Percentiles rank a stretch among this genome's conserved stretches.
Evolutionary conservation across 345 rosid genomes (phyloP).

Genomic region (Garcia nutans): DNA sequence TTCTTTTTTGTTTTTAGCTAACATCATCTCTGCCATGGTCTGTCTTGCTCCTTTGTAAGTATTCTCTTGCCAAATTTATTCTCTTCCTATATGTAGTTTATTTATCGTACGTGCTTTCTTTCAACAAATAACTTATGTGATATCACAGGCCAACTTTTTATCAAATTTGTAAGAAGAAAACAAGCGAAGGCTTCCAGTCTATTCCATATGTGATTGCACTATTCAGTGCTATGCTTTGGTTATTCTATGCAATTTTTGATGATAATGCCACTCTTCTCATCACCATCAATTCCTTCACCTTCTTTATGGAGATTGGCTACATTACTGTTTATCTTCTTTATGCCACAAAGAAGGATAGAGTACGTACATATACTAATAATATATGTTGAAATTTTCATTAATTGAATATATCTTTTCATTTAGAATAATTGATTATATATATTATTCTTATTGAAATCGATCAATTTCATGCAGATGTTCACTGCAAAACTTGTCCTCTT

Average conservation of each 20-base stretch:
- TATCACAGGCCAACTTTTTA: constrained; percentile 30
- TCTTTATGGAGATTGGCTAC: constrained; percentile 27
- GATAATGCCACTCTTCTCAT: constrained; percentile 24
- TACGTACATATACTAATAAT: background rate
- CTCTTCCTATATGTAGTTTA: too few species aligned
- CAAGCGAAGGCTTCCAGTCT: constrained; percentile 32
- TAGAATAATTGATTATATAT: too few species aligned
- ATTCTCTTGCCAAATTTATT: background rate
- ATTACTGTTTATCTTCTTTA: constrained; percentile 20
- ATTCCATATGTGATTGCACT: constrained; percentile 34
- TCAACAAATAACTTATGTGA: background rate
- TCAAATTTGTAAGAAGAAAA: constrained; percentile 33
- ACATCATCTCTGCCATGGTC: constrained; percentile 27
- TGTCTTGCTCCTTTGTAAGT: constrained; percentile 33
- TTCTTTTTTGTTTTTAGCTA: constrained; percentile 12
- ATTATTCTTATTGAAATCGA: too few species aligned
- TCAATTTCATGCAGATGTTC: constrained; percentile 36
- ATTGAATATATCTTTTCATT: too few species aligned
- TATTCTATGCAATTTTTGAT: constrained; percentile 30
- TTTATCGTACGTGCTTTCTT: too few species aligned
- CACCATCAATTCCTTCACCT: constrained; percentile 31
- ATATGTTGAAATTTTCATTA: too few species aligned
- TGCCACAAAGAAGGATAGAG: constrained; percentile 26
- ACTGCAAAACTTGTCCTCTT: constrained; percentile 48
- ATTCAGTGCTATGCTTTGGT: constrained; percentile 37